Evolutionary conservation across 2,329 filamentous ascomycete genomes (phyloP).

Genomic region (Fusarium sp.): DNA sequence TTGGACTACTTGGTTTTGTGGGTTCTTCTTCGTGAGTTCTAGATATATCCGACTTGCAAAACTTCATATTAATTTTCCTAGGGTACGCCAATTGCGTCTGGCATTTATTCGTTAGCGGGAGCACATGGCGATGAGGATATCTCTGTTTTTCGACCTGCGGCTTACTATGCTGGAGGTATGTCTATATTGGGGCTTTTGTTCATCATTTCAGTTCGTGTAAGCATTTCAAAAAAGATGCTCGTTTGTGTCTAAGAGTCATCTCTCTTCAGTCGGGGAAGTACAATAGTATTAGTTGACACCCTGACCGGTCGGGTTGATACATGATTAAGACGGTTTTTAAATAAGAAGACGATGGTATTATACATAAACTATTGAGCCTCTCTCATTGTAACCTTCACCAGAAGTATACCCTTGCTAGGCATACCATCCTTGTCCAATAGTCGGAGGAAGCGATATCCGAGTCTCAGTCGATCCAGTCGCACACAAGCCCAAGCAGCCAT

Average conservation of each 20-base stretch:
- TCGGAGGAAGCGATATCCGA: constrained; percentile 19
- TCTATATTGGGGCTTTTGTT: constrained; percentile 30
- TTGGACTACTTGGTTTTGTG: constrained; percentile 49
- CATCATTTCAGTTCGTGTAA: constrained; percentile 25
- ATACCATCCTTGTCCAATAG: constrained; percentile 3
- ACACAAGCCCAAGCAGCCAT: constrained; percentile 23
- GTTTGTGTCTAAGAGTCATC: not conserved
- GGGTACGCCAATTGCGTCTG: constrained; percentile 42
- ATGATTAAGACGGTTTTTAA: no score
- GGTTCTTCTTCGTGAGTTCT: constrained; percentile 46
- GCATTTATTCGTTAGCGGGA: constrained; percentile 34
- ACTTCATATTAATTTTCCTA: not conserved
- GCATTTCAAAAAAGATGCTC: not conserved
- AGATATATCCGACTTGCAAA: rapidly evolving
- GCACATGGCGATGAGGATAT: not conserved
- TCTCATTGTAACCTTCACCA: constrained; percentile 3
- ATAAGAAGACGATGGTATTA: no score
- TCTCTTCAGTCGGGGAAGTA: no score
- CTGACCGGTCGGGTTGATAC: no score
- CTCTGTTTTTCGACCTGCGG: constrained; percentile 27
- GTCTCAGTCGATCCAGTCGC: constrained; percentile 3
- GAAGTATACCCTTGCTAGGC: constrained; percentile 1
- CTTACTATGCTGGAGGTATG: constrained; percentile 36
- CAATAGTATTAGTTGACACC: no score
- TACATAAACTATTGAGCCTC: not conserved